A percentile compares a stretch with the other conserved stretches of the same genome.
Conservation (phyloP, 305 asterid genomes). For the Fraxinus platypoda region DNA sequence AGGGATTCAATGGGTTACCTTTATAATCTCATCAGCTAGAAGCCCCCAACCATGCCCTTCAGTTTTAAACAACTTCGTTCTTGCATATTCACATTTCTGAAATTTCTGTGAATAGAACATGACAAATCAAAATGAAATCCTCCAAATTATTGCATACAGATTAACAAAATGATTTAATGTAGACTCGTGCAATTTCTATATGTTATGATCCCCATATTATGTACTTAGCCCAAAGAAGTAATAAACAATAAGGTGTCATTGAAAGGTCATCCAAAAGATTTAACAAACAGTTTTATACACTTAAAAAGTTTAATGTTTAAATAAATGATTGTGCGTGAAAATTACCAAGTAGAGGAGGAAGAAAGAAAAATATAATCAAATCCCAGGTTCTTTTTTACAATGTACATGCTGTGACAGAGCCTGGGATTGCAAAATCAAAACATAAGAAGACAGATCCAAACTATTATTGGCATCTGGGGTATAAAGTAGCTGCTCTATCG, state of each 20-base stretch:
- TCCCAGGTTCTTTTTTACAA: background rate
- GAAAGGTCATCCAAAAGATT: background rate
- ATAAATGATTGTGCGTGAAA: background rate
- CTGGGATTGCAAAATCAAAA: background rate
- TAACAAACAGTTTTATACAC: background rate
- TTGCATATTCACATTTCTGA: slow-evolving; percentile 70
- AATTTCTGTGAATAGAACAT: slow-evolving; percentile 54
- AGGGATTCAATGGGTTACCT: slow-evolving; percentile 48
- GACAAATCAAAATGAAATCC: slow-evolving; percentile 9
- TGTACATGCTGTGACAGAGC: background rate
- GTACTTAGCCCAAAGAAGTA: background rate
- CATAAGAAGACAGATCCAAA: background rate
- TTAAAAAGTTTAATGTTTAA: background rate
- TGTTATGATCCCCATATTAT: background rate
- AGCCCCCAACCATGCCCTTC: slow-evolving; percentile 98
- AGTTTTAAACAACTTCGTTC: slow-evolving; percentile 69
- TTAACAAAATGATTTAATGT: background rate
- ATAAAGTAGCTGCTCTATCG: background rate
- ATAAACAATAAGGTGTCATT: background rate
- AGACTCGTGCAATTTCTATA: background rate
- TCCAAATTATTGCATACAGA: background rate
- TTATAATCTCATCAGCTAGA: slow-evolving; percentile 59
- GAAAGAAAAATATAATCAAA: background rate
- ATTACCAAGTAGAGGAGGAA: background rate
- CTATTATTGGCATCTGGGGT: background rate